phyloP scores from a whole-genome alignment of 225 moss, liverwort and hornwort species.

The Pseudisothecium myosuroides region DNA sequence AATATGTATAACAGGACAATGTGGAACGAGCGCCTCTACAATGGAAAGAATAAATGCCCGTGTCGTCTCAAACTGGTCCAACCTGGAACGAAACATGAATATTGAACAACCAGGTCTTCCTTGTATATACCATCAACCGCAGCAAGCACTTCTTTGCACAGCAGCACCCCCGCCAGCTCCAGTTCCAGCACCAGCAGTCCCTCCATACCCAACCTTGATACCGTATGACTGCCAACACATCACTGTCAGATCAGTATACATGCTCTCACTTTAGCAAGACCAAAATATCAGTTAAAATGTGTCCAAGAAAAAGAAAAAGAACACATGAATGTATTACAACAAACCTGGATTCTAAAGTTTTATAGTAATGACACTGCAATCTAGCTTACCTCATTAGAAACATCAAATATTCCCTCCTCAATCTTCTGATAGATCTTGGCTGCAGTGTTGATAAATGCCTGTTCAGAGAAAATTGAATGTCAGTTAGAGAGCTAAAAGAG shows the following conservation, averaged over 20 bases:
- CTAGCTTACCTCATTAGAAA: slow-evolving; percentile 76
- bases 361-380: not conserved
- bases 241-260: not conserved
- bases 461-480: not conserved
- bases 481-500: not conserved
- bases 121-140: slow-evolving; percentile 19
- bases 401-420: slow-evolving; percentile 95
- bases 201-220: slow-evolving; percentile 90
- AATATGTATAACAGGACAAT: slow-evolving; percentile 10
- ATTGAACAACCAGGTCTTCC: not conserved
- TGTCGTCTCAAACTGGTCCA: not conserved
- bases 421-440: slow-evolving; percentile 98
- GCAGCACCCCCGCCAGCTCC: slow-evolving; percentile 65
- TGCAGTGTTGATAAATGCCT: slow-evolving; percentile 96
- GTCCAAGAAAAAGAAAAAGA: not conserved
- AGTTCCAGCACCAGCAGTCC: slow-evolving; percentile 50
- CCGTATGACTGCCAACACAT: slow-evolving; percentile 70
- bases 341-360: not conserved
- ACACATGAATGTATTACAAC: not conserved
- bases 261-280: not conserved
- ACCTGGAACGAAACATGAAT: slow-evolving; percentile 2
- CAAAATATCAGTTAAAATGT: not conserved
- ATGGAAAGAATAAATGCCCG: slow-evolving; percentile 12
- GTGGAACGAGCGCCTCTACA: slow-evolving; percentile 1
- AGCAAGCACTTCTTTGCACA: slow-evolving; percentile 65